Evolutionary conservation across 2,329 filamentous ascomycete species (phyloP).

Genomic region (Monilinia polystroma): DNA sequence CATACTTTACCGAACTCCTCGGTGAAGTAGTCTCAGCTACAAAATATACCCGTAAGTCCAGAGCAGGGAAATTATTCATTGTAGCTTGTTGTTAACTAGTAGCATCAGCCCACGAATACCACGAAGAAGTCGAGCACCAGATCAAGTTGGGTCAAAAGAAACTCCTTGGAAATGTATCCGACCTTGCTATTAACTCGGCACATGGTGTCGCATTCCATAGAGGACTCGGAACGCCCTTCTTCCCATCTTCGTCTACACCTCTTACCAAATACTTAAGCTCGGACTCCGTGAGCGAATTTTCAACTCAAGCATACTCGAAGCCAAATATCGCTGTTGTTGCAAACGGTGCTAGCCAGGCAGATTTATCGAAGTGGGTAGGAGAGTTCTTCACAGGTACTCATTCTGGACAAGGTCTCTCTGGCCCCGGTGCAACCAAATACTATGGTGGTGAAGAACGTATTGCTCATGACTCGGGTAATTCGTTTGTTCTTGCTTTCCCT

Average conservation of each 20-base stretch:
- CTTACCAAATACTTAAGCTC: conserved; percentile 78
- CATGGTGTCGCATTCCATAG: conserved; percentile 89
- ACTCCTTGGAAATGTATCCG: conserved; percentile 59
- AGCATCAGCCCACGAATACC: conserved; percentile 75
- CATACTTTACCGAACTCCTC: conserved; percentile 95
- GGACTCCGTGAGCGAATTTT: conserved; percentile 71
- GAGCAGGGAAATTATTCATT: no score
- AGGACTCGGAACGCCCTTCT: conserved; percentile 78
- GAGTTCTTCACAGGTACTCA: conserved; percentile 83
- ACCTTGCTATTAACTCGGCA: conserved; percentile 79
- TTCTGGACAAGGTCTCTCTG: conserved; percentile 52
- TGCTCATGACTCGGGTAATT: conserved; percentile 72
- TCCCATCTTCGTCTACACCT: conserved; percentile 69
- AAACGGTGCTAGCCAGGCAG: conserved; percentile 75
- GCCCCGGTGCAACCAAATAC: conserved; percentile 74
- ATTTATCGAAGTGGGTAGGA: conserved; percentile 84
- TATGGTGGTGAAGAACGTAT: conserved; percentile 92
- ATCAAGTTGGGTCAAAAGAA: conserved; percentile 77
- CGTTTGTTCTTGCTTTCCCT: conserved; percentile 88
- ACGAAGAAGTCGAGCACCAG: conserved; percentile 79
- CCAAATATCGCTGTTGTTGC: conserved; percentile 88
- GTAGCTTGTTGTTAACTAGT: background rate
- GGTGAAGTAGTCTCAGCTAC: conserved; percentile 87
- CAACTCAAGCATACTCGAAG: conserved; percentile 79
- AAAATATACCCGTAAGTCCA: conserved; percentile 71